Evolutionary conservation across 106 monocot genomes (phyloP).

Genomic region (Alisma plantagoaquatica): DNA sequence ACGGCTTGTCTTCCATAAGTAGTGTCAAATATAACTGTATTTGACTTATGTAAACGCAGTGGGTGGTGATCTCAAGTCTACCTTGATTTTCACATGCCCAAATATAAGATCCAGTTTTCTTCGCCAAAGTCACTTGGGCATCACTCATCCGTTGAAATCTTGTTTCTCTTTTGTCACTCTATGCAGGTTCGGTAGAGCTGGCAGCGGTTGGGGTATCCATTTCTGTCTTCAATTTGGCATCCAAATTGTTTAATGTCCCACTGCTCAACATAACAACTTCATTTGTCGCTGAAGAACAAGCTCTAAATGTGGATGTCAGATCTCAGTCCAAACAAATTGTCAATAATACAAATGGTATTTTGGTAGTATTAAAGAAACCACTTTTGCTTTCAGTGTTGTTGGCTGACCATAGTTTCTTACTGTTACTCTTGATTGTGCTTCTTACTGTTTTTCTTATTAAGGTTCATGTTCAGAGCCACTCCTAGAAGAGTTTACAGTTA

Average conservation of each 20-base stretch:
- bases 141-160: no score
- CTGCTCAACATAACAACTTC: constrained; percentile 94
- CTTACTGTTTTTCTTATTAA: not conserved
- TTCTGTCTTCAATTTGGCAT: constrained; percentile 88
- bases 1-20: no score
- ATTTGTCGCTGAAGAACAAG: constrained; percentile 94
- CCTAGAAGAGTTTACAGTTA: constrained; percentile 2
- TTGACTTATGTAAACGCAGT: no score
- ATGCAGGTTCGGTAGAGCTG: constrained; percentile 67
- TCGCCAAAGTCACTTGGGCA: no score
- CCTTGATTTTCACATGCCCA: no score
- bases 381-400: not conserved
- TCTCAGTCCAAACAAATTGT: not conserved
- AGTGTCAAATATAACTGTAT: no score
- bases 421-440: not conserved
- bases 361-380: no score
- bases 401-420: not conserved
- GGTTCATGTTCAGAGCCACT: not conserved
- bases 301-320: constrained; percentile 11
- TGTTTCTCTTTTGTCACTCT: no score
- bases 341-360: constrained; percentile 1
- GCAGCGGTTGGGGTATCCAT: constrained; percentile 87
- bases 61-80: no score
- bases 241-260: constrained; percentile 86
- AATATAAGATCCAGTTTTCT: no score